Evolutionary conservation across 2,329 filamentous ascomycete species (phyloP).

Genomic region (Aspergillus melleus): DNA sequence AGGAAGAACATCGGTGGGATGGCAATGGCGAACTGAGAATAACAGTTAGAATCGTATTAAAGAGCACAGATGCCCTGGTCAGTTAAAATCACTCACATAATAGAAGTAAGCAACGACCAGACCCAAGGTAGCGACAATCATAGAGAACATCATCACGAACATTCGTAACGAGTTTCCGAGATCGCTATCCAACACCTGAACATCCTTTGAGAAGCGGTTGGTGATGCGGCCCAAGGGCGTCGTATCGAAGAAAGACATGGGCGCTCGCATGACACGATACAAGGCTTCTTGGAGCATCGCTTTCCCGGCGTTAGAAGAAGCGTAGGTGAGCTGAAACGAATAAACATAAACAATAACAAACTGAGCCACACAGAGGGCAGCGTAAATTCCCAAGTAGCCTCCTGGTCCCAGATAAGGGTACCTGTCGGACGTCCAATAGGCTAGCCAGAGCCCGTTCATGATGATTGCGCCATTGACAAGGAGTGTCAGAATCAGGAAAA

Average conservation of each 20-base stretch:
- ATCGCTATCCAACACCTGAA: conserved; percentile 95
- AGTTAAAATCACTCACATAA: conserved; percentile 51
- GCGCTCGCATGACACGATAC: conserved; percentile 66
- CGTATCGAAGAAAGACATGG: conserved; percentile 93
- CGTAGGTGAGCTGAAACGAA: conserved; percentile 72
- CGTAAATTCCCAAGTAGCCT: conserved; percentile 69
- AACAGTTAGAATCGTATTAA: conserved; percentile 1
- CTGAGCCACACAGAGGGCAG: conserved; percentile 69
- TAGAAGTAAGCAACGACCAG: conserved; percentile 95
- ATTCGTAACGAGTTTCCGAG: conserved; percentile 87
- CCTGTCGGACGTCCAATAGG: conserved; percentile 85
- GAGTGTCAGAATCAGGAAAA: conserved; percentile 64
- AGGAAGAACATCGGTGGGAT: conserved; percentile 69
- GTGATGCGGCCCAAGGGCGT: conserved; percentile 93
- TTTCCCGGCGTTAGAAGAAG: conserved; percentile 79
- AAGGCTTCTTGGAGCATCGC: conserved; percentile 80
- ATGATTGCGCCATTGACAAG: conserved; percentile 83
- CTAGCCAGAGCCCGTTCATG: conserved; percentile 85
- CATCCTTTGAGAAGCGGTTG: conserved; percentile 92
- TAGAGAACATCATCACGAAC: conserved; percentile 82
- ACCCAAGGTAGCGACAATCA: conserved; percentile 79
- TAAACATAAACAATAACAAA: conserved; percentile 77
- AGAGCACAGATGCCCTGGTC: not conserved
- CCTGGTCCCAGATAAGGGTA: conserved; percentile 64
- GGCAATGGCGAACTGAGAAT: conserved; percentile 63